These are phyloP conservation scores for Cordyceps militaris DNA, from an alignment of 2,329 filamentous ascomycete species.

Conservation along the genomic window DNA sequence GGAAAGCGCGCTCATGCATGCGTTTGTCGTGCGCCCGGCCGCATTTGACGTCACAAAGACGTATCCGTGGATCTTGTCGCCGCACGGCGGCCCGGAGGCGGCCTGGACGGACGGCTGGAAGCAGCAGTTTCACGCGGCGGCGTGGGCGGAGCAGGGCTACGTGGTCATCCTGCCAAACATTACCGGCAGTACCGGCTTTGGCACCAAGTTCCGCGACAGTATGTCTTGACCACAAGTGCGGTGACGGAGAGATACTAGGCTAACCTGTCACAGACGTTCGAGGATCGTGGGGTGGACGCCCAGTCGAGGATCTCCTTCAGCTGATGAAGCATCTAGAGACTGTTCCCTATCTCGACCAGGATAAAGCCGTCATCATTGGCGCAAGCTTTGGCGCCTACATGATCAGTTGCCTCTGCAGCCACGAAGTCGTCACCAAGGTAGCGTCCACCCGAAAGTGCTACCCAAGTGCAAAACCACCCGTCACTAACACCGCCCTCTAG, in stretches of 20 bases:
- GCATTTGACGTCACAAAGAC: constrained; percentile 29
- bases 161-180: constrained; percentile 53
- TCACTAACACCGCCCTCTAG: not conserved
- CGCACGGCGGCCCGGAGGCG: constrained; percentile 35
- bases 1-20: constrained; percentile 29
- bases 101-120: constrained; percentile 49
- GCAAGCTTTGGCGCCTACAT: constrained; percentile 53
- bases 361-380: constrained; percentile 45
- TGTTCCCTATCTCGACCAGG: constrained; percentile 46
- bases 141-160: constrained; percentile 56
- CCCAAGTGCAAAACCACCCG: not conserved
- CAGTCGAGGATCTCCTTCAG: constrained; percentile 49
- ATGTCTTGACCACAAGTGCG: constrained; percentile 10
- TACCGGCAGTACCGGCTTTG: constrained; percentile 51
- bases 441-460: not conserved
- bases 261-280: constrained; percentile 37
- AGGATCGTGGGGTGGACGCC: constrained; percentile 44
- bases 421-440: constrained; percentile 41
- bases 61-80: constrained; percentile 31
- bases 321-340: constrained; percentile 44
- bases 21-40: constrained; percentile 33
- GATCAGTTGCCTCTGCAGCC: constrained; percentile 52
- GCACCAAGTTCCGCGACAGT: constrained; percentile 31
- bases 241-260: constrained; percentile 14
- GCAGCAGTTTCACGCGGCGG: constrained; percentile 43